phyloP scores from a whole-genome alignment of 352 stramenopile species.

The Pilasporangium apinafurcum region DNA sequence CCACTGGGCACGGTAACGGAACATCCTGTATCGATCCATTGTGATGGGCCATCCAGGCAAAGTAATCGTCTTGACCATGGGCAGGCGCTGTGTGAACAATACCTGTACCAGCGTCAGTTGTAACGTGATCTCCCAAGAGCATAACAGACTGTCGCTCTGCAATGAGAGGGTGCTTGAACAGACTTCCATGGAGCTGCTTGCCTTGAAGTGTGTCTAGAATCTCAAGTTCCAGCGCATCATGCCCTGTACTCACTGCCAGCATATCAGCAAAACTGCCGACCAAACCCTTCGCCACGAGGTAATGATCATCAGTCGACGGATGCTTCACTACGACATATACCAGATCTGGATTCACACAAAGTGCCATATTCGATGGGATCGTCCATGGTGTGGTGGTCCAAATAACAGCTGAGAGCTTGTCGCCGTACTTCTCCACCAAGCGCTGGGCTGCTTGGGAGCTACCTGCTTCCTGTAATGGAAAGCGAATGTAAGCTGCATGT shows the following conservation, averaged over 20 bases:
- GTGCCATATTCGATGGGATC: slow-evolving; percentile 96
- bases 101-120: slow-evolving; percentile 95
- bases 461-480: slow-evolving; percentile 41
- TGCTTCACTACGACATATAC: slow-evolving; percentile 90
- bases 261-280: slow-evolving; percentile 33
- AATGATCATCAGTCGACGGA: slow-evolving; percentile 19
- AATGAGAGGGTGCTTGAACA: slow-evolving; percentile 90
- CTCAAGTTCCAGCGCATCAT: slow-evolving; percentile 19
- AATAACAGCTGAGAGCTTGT: slow-evolving; percentile 70
- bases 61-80: slow-evolving; percentile 96
- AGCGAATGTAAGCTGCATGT: slow-evolving; percentile 93
- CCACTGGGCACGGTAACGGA: slow-evolving; percentile 60
- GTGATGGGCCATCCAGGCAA: slow-evolving; percentile 66
- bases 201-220: slow-evolving; percentile 65
- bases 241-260: slow-evolving; percentile 1
- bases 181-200: slow-evolving; percentile 32
- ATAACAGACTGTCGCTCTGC: slow-evolving; percentile 76
- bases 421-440: slow-evolving; percentile 26
- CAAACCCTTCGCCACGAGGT: slow-evolving; percentile 59
- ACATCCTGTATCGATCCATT: slow-evolving; percentile 4
- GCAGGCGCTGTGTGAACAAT: slow-evolving; percentile 98
- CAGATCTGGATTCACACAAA: slow-evolving; percentile 94
- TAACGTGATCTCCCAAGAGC: slow-evolving; percentile 96
- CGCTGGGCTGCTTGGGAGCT: slow-evolving; percentile 6
- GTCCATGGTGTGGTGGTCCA: slow-evolving; percentile 99